Evolutionary conservation across 139 green algal species (phyloP).

Genomic region (Nannochloris sp.): DNA sequence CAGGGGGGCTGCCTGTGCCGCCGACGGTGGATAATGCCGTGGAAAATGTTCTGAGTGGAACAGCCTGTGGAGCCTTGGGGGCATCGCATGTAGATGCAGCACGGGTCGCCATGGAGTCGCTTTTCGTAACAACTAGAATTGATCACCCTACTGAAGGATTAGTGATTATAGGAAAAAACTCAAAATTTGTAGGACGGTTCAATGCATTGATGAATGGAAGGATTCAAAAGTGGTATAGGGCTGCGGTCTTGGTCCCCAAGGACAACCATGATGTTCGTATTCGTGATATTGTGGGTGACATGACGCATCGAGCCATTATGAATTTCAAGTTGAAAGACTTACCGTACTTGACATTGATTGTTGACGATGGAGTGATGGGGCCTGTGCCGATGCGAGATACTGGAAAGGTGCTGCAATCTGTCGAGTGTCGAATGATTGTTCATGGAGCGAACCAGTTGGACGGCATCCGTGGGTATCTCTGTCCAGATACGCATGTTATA

Average conservation of each 20-base stretch:
- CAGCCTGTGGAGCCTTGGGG: no score
- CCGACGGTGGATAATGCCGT: constrained; percentile 42
- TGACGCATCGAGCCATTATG: not conserved
- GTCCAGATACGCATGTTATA: constrained; percentile 17
- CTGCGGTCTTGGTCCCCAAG: not conserved
- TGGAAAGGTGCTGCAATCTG: not conserved
- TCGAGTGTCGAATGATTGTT: constrained; percentile 1
- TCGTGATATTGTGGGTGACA: not conserved
- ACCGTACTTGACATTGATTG: not conserved
- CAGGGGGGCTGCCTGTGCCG: constrained; percentile 53
- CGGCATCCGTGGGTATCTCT: not conserved
- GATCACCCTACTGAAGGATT: constrained; percentile 69
- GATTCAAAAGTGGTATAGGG: constrained; percentile 22
- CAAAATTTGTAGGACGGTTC: constrained; percentile 34
- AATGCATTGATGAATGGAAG: constrained; percentile 30
- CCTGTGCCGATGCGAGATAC: not conserved
- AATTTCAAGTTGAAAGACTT: not conserved
- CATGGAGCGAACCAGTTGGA: not conserved
- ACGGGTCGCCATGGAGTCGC: constrained; percentile 29
- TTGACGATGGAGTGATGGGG: no score
- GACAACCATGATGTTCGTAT: not conserved
- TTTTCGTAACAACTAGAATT: constrained; percentile 52
- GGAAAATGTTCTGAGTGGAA: constrained; percentile 12
- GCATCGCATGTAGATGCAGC: constrained; percentile 8
- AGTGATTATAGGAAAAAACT: constrained; percentile 49